phyloP scores from a whole-genome alignment of 371 early-diverging fungal species.

The Coemansia sp. region DNA sequence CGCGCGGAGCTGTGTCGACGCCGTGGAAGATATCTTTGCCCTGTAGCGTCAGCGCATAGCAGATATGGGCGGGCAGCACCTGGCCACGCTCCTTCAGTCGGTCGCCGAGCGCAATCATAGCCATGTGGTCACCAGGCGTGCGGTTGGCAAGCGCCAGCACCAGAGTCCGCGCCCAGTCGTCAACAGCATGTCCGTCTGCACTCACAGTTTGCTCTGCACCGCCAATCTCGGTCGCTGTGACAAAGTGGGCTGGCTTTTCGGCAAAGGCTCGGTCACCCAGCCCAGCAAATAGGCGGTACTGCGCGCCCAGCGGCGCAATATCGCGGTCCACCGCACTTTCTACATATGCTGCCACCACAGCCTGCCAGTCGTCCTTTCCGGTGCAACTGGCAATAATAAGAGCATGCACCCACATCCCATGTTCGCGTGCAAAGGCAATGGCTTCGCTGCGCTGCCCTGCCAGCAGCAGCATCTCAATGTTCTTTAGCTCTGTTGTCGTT shows the following conservation, averaged over 20 bases:
- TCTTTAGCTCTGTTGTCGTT: conserved; percentile 10
- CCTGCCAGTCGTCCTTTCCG: conserved; percentile 77
- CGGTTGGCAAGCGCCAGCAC: conserved; percentile 81
- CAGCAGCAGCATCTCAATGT: conserved; percentile 64
- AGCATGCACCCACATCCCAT: conserved; percentile 86
- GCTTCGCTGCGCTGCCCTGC: conserved; percentile 76
- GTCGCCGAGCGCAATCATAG: conserved; percentile 78
- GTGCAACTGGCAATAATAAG: conserved; percentile 85
- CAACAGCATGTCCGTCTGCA: neutral
- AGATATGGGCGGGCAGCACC: conserved; percentile 78
- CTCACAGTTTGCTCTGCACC: neutral
- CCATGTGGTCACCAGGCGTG: conserved; percentile 69
- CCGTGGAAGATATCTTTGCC: conserved; percentile 13
- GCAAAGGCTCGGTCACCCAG: conserved; percentile 31
- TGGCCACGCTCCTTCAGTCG: conserved; percentile 60
- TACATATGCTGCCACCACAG: conserved; percentile 72
- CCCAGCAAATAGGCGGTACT: conserved; percentile 50
- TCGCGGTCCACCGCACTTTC: conserved; percentile 57
- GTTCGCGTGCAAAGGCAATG: conserved; percentile 66
- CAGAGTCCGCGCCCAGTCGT: conserved; percentile 50
- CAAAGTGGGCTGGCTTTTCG: conserved; percentile 7
- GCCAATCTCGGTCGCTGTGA: conserved; percentile 35
- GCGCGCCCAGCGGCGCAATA: conserved; percentile 42
- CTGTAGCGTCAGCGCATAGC: conserved; percentile 57
- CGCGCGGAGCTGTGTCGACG: conserved; percentile 22